Evolutionary conservation across 768 basidiomycete species (phyloP).

Genomic region (Leccinum boreale): DNA sequence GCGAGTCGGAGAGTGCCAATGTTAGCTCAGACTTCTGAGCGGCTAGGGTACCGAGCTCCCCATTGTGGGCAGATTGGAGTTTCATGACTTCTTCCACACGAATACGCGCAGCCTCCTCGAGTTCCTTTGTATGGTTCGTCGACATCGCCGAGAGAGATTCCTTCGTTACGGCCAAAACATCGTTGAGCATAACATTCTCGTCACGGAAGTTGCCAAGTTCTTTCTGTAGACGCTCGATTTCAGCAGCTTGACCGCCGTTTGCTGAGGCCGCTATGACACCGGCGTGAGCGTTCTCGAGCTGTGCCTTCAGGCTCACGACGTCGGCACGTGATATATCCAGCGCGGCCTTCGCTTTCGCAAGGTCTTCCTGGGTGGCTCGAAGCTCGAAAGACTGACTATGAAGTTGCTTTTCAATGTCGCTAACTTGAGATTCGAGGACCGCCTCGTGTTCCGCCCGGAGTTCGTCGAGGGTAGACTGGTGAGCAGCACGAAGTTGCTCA

Average conservation of each 20-base stretch:
- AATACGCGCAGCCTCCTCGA: conserved; percentile 69
- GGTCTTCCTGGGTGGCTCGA: conserved; percentile 82
- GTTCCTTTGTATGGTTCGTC: conserved; percentile 62
- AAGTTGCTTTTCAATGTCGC: conserved; percentile 60
- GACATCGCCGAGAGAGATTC: conserved; percentile 69
- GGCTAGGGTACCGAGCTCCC: conserved; percentile 53
- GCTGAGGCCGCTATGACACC: conserved; percentile 40
- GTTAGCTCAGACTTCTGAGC: conserved; percentile 62
- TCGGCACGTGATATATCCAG: conserved; percentile 53
- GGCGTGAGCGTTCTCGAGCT: conserved; percentile 61
- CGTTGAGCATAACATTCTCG: conserved; percentile 62
- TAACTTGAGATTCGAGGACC: conserved; percentile 54
- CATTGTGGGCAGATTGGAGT: conserved; percentile 56
- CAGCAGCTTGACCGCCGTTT: conserved; percentile 48
- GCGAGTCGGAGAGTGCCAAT: conserved; percentile 65
- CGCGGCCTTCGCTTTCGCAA: conserved; percentile 67
- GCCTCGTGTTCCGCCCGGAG: conserved; percentile 64
- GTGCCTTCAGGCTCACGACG: conserved; percentile 51
- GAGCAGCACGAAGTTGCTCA: conserved; percentile 63
- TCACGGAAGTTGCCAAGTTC: conserved; percentile 65
- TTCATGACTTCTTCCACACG: conserved; percentile 71
- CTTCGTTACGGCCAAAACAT: conserved; percentile 66
- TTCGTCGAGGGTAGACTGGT: conserved; percentile 56
- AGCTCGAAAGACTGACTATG: conserved; percentile 63
- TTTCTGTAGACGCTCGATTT: conserved; percentile 52